These are phyloP conservation scores for Groenewaldozyma salmanticensis DNA, from an alignment of 805 yeast genomes.

Conservation along the genomic window DNA sequence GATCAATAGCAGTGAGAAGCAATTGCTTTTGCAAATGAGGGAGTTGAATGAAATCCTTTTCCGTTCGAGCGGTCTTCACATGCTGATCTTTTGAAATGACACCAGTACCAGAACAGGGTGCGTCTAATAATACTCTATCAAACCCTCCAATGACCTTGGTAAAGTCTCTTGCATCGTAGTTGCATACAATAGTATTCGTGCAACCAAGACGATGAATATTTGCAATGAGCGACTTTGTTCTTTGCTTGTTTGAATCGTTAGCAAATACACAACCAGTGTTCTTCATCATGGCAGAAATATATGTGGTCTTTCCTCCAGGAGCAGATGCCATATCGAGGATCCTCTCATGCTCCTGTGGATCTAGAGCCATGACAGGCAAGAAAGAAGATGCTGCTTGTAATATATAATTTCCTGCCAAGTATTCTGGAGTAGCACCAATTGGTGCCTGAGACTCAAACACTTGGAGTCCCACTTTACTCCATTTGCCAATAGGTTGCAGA, in stretches of 20 bases:
- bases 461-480: conserved; percentile 98
- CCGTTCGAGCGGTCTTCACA: conserved; percentile 88
- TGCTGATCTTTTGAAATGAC: conserved; percentile 96
- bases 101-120: conserved; percentile 99
- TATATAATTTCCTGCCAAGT: conserved; percentile 94
- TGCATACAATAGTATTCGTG: conserved; percentile 90
- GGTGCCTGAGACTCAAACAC: conserved; percentile 99
- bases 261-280: conserved; percentile 97
- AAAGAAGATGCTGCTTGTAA: conserved; percentile 98
- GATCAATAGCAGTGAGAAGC: conserved; percentile 88
- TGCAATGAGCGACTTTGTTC: conserved; percentile 94
- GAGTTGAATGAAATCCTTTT: conserved; percentile 90
- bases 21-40: conserved; percentile 96
- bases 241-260: conserved; percentile 90
- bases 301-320: conserved; percentile 98
- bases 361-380: conserved; percentile 94
- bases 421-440: conserved; percentile 98
- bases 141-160: conserved; percentile 98
- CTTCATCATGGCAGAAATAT: conserved; percentile 91
- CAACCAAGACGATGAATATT: conserved; percentile 96
- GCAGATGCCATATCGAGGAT: conserved; percentile 98
- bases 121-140: conserved; percentile 89
- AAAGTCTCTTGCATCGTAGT: conserved; percentile 96
- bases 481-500: conserved; percentile 89
- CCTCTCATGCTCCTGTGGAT: conserved; percentile 95